Evolutionary conservation across 805 yeast genomes (phyloP).

Genomic region (Allodekkera sacchari): DNA sequence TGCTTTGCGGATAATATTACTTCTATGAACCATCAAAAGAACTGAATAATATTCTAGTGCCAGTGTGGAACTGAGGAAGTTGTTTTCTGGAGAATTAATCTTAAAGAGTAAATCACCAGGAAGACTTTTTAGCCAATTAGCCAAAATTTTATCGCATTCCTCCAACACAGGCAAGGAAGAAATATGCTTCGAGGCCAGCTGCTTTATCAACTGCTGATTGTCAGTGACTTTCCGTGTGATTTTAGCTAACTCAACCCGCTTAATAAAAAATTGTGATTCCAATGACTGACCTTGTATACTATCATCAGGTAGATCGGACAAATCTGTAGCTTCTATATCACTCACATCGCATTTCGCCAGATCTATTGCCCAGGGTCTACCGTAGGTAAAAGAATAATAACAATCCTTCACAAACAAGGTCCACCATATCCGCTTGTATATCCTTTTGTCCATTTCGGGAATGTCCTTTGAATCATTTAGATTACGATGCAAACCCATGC

Average conservation of each 20-base stretch:
- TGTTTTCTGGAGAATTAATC: slow-evolving; percentile 36
- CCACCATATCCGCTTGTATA: slow-evolving; percentile 75
- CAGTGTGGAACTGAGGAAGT: slow-evolving; percentile 33
- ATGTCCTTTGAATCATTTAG: slow-evolving; percentile 7
- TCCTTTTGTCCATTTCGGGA: slow-evolving; percentile 22
- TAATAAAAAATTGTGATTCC: slow-evolving; percentile 50
- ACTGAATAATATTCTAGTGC: slow-evolving; percentile 69
- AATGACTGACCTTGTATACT: slow-evolving; percentile 14
- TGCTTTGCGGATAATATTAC: slow-evolving; percentile 42
- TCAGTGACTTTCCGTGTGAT: slow-evolving; percentile 49
- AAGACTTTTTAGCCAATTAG: slow-evolving; percentile 64
- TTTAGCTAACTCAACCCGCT: slow-evolving; percentile 54
- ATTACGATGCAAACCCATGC: slow-evolving; percentile 64
- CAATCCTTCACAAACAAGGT: slow-evolving; percentile 61
- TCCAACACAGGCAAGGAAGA: slow-evolving; percentile 49
- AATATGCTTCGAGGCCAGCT: slow-evolving; percentile 31
- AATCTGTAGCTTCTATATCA: slow-evolving; percentile 58
- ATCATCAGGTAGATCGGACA: slow-evolving; percentile 47
- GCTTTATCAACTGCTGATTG: slow-evolving; percentile 5
- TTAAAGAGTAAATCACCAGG: slow-evolving; percentile 57
- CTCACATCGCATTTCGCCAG: slow-evolving; percentile 69
- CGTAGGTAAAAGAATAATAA: slow-evolving; percentile 55
- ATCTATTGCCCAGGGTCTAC: slow-evolving; percentile 64
- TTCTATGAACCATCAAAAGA: slow-evolving; percentile 63
- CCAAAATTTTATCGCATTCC: slow-evolving; percentile 68